phyloP scores from a whole-genome alignment of 106 monocot genomes.

The Vanilla planifolia region DNA sequence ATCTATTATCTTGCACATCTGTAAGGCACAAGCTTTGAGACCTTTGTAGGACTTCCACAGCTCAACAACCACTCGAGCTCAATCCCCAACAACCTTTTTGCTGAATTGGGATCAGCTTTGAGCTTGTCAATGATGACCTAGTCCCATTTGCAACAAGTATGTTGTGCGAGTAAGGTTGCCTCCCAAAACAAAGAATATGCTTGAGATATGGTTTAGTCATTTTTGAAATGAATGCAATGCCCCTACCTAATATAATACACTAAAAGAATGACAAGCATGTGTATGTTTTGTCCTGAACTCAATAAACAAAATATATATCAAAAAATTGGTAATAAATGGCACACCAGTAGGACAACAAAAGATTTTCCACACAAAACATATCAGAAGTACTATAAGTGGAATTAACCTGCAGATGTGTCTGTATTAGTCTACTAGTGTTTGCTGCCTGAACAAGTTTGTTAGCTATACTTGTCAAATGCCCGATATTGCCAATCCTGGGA shows the following conservation, averaged over 20 bases:
- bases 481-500: slow-evolving; percentile 77
- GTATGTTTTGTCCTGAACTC: background rate
- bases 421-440: slow-evolving; percentile 46
- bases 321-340: background rate
- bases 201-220: no score
- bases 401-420: slow-evolving; percentile 75
- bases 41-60: no score
- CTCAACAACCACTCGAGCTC: no score
- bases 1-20: no score
- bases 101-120: no score
- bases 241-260: no score
- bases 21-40: no score
- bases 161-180: background rate
- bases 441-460: slow-evolving; percentile 73
- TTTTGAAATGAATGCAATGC: no score
- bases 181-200: no score
- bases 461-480: slow-evolving; percentile 80
- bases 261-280: background rate
- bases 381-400: background rate
- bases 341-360: background rate
- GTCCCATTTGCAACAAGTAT: no score
- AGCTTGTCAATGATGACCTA: no score
- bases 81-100: no score
- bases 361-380: background rate
- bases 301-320: background rate